Evolutionary conservation across 2,329 filamentous ascomycete genomes (phyloP), one percentile per base, ranked within the genome.

Genomic region (Coleophoma eucalyptorum): DNA sequence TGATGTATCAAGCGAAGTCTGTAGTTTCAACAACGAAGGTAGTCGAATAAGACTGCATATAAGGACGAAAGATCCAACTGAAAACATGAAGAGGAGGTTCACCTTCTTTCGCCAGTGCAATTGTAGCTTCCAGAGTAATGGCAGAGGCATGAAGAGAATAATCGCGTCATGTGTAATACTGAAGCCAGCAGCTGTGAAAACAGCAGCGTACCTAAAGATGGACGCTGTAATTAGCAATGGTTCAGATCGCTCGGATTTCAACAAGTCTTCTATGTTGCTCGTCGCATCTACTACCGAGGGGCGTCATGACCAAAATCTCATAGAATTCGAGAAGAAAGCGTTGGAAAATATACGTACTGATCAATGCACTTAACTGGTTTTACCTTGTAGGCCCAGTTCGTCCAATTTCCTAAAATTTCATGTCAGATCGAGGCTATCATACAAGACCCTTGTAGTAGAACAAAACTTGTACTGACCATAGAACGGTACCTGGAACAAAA

Each of bases 301-400:
- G 26, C 26, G 26, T 8, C 26, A 26, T 6, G 26, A 26, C 26
- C 26, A 26, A 8, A 26, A 26, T 26, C 6, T 26, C 26, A 26
- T 26, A 26, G 6, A 26, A 7, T 26, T 5, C 5, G 26, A 8
- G 26, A 8, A 26, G 26, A 26, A 26, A 26, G 26, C 26, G 6
- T 26, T 26, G 26, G 10, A 26, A 26, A 8, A 8, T 8, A 26
- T 26, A 26, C 26, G 26, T 26, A 26, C 26, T 26, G 26, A 8
- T 52, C 33, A 26, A 55, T 48, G 20, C 53, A 55, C 26, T 53
- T 46, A 11, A 49, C 37, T 2, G 46, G 50, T 8, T 45, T 44
- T 6, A n/a, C 33, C 11, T 50, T 51, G 42, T 51, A 55, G 40
- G 44, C 49, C 53, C 53, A 55, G 21, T 55, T 53, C 12, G 37